Percentiles rank a stretch among this genome's conserved stretches.
Evolutionary conservation across 1,284 basidiomycete species (phyloP).

Genomic region (Fomitopsis pinicola): DNA sequence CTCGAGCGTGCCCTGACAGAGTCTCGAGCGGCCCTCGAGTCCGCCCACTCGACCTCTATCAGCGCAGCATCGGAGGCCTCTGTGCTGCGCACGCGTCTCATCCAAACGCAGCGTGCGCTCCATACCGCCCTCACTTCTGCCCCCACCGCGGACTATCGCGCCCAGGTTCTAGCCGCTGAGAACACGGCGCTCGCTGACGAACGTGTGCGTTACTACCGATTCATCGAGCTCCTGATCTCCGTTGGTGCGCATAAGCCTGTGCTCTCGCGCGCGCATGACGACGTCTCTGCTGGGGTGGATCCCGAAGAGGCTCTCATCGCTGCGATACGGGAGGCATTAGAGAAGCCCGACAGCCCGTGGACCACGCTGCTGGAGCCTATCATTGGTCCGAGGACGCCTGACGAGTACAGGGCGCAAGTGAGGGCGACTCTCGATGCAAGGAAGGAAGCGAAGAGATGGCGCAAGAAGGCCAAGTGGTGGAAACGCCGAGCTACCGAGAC

Average conservation of each 20-base stretch:
- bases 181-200: constrained; percentile 17
- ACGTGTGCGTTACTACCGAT: constrained; percentile 24
- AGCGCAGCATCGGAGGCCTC: constrained; percentile 9
- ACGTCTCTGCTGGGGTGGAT: constrained; percentile 22
- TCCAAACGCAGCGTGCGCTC: constrained; percentile 25
- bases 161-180: constrained; percentile 15
- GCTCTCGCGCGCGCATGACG: constrained; percentile 16
- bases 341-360: constrained; percentile 38
- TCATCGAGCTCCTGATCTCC: constrained; percentile 28
- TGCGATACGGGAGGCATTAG: constrained; percentile 40
- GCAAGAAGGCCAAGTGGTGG: constrained; percentile 44
- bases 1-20: constrained; percentile 18
- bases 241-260: constrained; percentile 26
- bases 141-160: constrained; percentile 1
- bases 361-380: constrained; percentile 40
- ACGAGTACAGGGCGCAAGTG: constrained; percentile 47
- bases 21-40: constrained; percentile 10
- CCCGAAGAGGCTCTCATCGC: constrained; percentile 43
- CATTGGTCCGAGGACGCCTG: constrained; percentile 36
- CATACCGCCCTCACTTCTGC: constrained; percentile 17
- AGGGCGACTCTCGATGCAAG: constrained; percentile 41
- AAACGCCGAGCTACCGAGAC: constrained; percentile 37
- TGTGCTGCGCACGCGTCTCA: constrained; percentile 23
- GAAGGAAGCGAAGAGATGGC: constrained; percentile 36
- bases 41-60: constrained; percentile 10